phyloP scores from a whole-genome alignment of 768 basidiomycete species.

The Boletus coccyginus region DNA sequence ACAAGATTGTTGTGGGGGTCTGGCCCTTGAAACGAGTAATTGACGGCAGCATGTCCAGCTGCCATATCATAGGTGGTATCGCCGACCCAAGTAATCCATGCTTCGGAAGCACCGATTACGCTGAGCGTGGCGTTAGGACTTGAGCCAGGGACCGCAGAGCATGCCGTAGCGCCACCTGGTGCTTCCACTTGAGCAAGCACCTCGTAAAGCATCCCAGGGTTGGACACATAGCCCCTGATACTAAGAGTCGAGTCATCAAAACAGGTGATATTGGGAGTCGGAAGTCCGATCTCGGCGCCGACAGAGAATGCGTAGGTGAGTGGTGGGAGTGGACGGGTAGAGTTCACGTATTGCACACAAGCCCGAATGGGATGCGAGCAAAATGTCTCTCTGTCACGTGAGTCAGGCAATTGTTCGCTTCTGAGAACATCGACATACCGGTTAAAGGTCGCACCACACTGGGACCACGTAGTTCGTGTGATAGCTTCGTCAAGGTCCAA shows the following conservation, averaged over 20 bases:
- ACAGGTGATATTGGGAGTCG: constrained; percentile 60
- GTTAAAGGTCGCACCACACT: constrained; percentile 42
- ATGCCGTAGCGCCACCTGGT: constrained; percentile 32
- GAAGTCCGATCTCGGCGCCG: constrained; percentile 44
- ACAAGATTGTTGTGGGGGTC: constrained; percentile 55
- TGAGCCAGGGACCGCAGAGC: constrained; percentile 28
- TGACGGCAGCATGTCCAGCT: constrained; percentile 53
- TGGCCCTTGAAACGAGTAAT: constrained; percentile 60
- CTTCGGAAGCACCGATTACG: constrained; percentile 45
- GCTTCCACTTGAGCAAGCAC: constrained; percentile 49
- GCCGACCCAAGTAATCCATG: constrained; percentile 74
- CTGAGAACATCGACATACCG: constrained; percentile 39
- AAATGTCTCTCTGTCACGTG: constrained; percentile 46
- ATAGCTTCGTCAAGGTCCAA: constrained; percentile 66
- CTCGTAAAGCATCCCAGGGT: constrained; percentile 71
- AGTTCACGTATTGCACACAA: constrained; percentile 57
- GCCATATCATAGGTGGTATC: constrained; percentile 66
- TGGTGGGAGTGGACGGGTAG: constrained; percentile 33
- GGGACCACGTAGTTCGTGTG: constrained; percentile 58
- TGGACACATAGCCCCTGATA: constrained; percentile 46
- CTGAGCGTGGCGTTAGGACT: constrained; percentile 46
- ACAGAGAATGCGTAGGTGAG: constrained; percentile 50
- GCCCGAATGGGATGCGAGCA: constrained; percentile 65
- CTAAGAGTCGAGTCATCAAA: constrained; percentile 51
- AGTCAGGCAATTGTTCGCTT: background rate